Evolutionary conservation across 805 yeast genomes (phyloP).

Genomic region (Groenewaldozyma tartarivorans): DNA sequence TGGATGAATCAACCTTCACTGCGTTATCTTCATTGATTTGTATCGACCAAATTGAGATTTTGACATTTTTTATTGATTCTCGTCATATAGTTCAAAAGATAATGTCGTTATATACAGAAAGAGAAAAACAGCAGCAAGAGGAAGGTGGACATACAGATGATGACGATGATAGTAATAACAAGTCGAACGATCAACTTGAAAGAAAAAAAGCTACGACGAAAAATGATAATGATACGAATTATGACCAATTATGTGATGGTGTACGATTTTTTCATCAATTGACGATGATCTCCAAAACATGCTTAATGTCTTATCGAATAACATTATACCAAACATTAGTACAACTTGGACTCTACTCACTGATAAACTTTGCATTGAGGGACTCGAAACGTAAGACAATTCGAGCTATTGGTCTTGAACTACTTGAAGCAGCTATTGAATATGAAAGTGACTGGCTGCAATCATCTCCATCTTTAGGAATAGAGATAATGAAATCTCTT

Average conservation of each 20-base stretch:
- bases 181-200: slow-evolving; percentile 11
- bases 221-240: background rate
- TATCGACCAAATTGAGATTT: slow-evolving; percentile 57
- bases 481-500: slow-evolving; percentile 25
- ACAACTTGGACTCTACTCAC: slow-evolving; percentile 56
- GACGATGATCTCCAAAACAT: slow-evolving; percentile 59
- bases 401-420: slow-evolving; percentile 68
- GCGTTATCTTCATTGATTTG: slow-evolving; percentile 59
- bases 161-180: slow-evolving; percentile 7
- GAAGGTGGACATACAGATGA: background rate
- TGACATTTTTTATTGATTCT: slow-evolving; percentile 46
- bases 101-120: slow-evolving; percentile 43
- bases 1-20: slow-evolving; percentile 73
- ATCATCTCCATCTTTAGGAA: slow-evolving; percentile 2
- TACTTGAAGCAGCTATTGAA: slow-evolving; percentile 71
- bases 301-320: slow-evolving; percentile 51
- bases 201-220: background rate
- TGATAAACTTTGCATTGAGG: slow-evolving; percentile 62
- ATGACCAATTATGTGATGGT: slow-evolving; percentile 48
- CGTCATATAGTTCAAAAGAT: slow-evolving; percentile 45
- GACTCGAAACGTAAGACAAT: slow-evolving; percentile 36
- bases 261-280: slow-evolving; percentile 74
- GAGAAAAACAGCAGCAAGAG: background rate
- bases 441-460: slow-evolving; percentile 61
- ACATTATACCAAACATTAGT: slow-evolving; percentile 57